Percentiles rank a stretch among this genome's conserved stretches.
Evolutionary conservation across 495 filamentous ascomycete genomes (phyloP).

Genomic region (Penicillium lividum): DNA sequence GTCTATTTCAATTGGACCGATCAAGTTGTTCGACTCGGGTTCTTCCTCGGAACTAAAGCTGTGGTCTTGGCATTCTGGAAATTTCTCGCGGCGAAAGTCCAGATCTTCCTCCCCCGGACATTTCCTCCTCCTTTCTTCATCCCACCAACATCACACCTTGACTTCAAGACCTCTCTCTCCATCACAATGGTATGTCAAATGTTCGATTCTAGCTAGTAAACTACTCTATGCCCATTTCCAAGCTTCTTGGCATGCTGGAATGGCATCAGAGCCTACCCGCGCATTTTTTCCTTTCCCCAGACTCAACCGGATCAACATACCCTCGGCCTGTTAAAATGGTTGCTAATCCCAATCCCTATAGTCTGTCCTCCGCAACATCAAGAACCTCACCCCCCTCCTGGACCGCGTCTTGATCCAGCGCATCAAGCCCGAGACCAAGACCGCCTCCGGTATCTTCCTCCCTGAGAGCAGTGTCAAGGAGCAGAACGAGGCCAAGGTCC

Average conservation of each 20-base stretch:
- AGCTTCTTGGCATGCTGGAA: conserved; percentile 8
- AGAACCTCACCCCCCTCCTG: conserved; percentile 90
- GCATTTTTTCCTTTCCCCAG: conserved; percentile 13
- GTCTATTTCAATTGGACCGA: not conserved
- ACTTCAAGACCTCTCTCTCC: conserved; percentile 26
- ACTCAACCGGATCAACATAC: conserved; percentile 4
- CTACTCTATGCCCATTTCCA: not conserved
- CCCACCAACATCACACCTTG: conserved; percentile 32
- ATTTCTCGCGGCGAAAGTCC: conserved; percentile 48
- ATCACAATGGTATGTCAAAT: conserved; percentile 28
- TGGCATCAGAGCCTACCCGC: conserved; percentile 1
- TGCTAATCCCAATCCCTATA: conserved; percentile 19
- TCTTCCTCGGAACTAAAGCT: conserved; percentile 39
- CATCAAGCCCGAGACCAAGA: conserved; percentile 95
- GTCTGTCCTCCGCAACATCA: conserved; percentile 88
- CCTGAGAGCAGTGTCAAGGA: conserved; percentile 97
- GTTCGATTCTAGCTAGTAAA: not conserved
- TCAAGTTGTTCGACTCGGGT: conserved; percentile 15
- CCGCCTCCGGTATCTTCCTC: conserved; percentile 93
- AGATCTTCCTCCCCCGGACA: conserved; percentile 40
- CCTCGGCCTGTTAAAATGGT: not conserved
- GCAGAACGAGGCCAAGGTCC: conserved; percentile 92
- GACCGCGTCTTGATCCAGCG: conserved; percentile 99
- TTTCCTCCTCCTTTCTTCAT: conserved; percentile 36
- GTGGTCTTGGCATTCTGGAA: conserved; percentile 57